A percentile compares a stretch with the other conserved stretches of the same genome.
These are phyloP conservation scores for Phytomonas francai DNA, from an alignment of 208 protist genomes.

Conservation along the genomic window DNA sequence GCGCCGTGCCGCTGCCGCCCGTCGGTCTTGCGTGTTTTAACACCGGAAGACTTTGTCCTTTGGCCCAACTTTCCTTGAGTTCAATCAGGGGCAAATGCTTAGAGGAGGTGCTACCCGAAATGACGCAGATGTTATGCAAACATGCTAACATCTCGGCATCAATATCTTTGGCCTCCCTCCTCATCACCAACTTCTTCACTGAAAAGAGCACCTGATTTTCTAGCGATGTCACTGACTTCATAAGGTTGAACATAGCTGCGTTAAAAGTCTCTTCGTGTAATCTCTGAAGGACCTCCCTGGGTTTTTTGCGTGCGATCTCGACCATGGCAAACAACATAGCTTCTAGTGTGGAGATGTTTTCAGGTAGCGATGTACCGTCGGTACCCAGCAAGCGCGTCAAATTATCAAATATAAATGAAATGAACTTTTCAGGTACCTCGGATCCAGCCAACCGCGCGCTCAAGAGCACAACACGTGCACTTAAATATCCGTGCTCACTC, in stretches of 20 bases:
- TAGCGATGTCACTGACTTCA: conserved; percentile 14
- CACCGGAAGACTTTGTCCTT: conserved; percentile 36
- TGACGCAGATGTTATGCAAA: conserved; percentile 53
- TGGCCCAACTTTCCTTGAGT: conserved; percentile 60
- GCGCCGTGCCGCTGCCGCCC: conserved; percentile 13
- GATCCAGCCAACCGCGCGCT: conserved; percentile 40
- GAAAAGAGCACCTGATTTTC: conserved; percentile 31
- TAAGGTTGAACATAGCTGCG: conserved; percentile 21
- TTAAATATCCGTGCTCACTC: conserved; percentile 27
- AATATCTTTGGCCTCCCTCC: conserved; percentile 17
- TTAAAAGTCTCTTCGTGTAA: conserved; percentile 60
- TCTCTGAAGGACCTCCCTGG: conserved; percentile 45
- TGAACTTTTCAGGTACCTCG: conserved; percentile 45
- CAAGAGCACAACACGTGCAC: conserved; percentile 44
- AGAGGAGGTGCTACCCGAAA: conserved; percentile 38
- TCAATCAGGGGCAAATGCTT: conserved; percentile 63
- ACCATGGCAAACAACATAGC: conserved; percentile 60
- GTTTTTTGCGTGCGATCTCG: conserved; percentile 40
- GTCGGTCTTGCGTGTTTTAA: conserved; percentile 33
- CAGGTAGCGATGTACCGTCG: conserved; percentile 23
- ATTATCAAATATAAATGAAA: conserved; percentile 25
- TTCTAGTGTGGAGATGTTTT: conserved; percentile 62
- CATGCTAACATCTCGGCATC: conserved; percentile 48
- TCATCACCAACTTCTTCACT: conserved; percentile 25
- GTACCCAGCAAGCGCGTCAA: background rate